Evolutionary conservation across 805 yeast species (phyloP).

Genomic region (Suhomyces sp.): DNA sequence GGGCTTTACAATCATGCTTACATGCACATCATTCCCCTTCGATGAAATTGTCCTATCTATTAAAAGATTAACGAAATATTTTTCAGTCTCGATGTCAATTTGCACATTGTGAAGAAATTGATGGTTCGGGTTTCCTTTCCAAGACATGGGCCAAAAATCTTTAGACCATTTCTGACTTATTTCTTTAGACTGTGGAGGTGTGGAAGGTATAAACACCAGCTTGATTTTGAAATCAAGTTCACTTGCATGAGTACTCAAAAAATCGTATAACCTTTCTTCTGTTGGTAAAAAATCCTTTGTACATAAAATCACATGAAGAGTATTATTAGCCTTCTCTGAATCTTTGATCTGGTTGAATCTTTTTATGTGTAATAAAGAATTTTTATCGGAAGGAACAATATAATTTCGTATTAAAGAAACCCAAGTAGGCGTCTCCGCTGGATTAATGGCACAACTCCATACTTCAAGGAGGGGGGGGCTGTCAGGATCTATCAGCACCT

Average conservation of each 20-base stretch:
- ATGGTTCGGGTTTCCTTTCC: conserved; percentile 89
- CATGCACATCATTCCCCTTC: conserved; percentile 24
- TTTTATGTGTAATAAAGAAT: conserved; percentile 47
- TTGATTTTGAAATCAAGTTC: not conserved
- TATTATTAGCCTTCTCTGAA: not conserved
- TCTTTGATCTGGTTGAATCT: conserved; percentile 43
- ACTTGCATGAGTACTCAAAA: not conserved
- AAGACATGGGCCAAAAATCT: conserved; percentile 79
- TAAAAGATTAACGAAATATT: conserved; percentile 5
- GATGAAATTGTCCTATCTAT: not conserved
- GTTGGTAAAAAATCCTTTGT: conserved; percentile 31
- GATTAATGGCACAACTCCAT: conserved; percentile 49
- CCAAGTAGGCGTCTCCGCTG: conserved; percentile 31
- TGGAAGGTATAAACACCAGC: not conserved
- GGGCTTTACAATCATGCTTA: conserved; percentile 66
- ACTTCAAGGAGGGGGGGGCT: conserved; percentile 32
- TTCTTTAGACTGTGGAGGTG: conserved; percentile 68
- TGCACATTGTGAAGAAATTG: conserved; percentile 59
- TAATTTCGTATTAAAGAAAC: conserved; percentile 25
- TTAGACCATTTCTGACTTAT: conserved; percentile 62
- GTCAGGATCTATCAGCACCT: conserved; percentile 11
- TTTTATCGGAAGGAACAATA: conserved; percentile 24
- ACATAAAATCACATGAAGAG: conserved; percentile 47
- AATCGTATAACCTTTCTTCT: conserved; percentile 16
- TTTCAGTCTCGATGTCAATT: conserved; percentile 47